phyloP scores from a whole-genome alignment of 306 rosid species.

The Vachellia pachyceras region DNA sequence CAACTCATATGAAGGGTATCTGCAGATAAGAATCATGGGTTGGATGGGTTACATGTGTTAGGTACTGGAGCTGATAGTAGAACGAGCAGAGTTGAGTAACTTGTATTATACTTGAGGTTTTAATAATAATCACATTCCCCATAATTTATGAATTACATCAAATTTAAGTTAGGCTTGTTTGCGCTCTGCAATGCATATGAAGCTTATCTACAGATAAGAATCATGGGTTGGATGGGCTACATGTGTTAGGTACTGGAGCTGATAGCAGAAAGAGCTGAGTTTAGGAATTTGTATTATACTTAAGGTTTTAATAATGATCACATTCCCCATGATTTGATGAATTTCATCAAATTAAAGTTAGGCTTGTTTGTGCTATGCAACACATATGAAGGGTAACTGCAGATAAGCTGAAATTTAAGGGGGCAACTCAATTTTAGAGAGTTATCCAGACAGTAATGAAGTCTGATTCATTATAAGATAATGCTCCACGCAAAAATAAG shows the following conservation, averaged over 20 bases:
- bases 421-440: neutral
- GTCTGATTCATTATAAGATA: neutral
- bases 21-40: no score
- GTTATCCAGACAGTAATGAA: neutral
- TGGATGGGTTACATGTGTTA: no score
- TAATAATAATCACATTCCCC: no score
- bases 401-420: neutral
- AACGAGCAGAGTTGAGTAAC: no score
- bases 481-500: neutral
- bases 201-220: neutral
- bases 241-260: no score
- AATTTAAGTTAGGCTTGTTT: neutral
- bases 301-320: no score
- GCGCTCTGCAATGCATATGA: neutral
- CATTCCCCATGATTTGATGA: no score
- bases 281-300: no score
- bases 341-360: no score
- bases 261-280: neutral
- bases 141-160: neutral
- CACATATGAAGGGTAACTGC: neutral
- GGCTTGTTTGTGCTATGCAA: no score
- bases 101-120: no score
- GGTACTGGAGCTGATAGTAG: neutral
- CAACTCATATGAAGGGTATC: neutral
- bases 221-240: no score